Evolutionary conservation across 345 rosid genomes (phyloP), one percentile per base, ranked within the genome.

Genomic region (Rhodamnia rubescens): DNA sequence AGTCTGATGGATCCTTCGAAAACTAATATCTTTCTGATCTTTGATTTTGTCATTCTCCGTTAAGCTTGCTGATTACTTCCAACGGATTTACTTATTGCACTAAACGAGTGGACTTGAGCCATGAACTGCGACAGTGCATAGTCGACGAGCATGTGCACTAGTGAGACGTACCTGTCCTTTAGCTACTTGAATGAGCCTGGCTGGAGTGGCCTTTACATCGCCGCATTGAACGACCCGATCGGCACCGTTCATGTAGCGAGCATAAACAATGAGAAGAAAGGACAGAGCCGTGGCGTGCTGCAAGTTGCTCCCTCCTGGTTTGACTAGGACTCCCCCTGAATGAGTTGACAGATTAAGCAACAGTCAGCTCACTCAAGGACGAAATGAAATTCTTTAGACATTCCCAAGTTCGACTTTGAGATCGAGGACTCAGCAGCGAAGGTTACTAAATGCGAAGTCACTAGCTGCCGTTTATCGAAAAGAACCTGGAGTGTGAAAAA

Each of bases 251-350:
- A 91, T 81, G 83, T 91, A 89, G 29, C 88, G 88, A 20, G 94
- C 90, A 53, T 92, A 93, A 52, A 92, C 92, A 20, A 93, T 54
- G 4, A 93, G 88, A 21, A 93, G 94, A 87, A 92, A 91, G 0
- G 97, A 84, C 20, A 88, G 16, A 6, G 92, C 83, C 5, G 95
- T 92, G 61, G 87, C 88, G 64, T 89, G 92, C 83, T 94, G 95
- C 61, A 90, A n/a, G 89, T 94, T 94, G 86, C 92, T 89, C 84
- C 89, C 94, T 69, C 89, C 91, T 18, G 92, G 86, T 88, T 90
- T 91, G 83, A 90, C 91, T 10, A 94, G 58, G 20, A 94, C 92
- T 54, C 95, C 96, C 20, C 94, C 94, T 90, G 56, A 40, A 36
- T 3, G 47, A 36, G 47, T 69, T 69, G 75, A 8, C 75, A 64